These are phyloP conservation scores for Sordaria brevicollis DNA, from an alignment of 495 filamentous ascomycete species.

Conservation along the genomic window DNA sequence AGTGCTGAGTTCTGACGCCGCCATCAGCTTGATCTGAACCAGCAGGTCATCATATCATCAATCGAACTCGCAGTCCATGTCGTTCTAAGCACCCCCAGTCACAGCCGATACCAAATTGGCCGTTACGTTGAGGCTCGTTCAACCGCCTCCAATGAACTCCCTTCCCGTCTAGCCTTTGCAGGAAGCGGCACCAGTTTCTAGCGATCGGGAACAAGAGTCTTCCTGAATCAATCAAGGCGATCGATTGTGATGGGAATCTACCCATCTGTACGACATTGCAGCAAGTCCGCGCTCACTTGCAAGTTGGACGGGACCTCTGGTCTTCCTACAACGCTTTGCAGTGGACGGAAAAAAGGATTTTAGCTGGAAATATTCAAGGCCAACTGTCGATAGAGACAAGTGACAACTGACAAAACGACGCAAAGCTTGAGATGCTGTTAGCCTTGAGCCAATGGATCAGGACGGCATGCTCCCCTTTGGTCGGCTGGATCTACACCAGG, in stretches of 20 bases:
- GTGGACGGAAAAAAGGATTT: not conserved
- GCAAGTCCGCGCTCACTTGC: not conserved
- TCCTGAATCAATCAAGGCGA: not conserved
- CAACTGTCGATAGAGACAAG: not conserved
- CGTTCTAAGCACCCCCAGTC: not conserved
- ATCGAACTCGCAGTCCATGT: not conserved
- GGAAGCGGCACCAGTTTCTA: not conserved
- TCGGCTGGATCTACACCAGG: not conserved
- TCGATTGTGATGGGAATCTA: not conserved
- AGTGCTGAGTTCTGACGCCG: not conserved
- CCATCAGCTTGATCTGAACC: not conserved
- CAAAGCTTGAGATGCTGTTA: not conserved
- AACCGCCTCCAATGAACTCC: not conserved
- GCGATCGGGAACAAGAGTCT: slow-evolving; percentile 3
- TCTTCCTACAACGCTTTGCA: not conserved
- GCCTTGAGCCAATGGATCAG: not conserved
- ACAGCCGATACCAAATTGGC: slow-evolving; percentile 1
- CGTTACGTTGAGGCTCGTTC: slow-evolving; percentile 4
- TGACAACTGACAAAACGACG: not conserved
- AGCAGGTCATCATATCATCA: not conserved
- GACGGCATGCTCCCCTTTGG: not conserved
- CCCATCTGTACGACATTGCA: not conserved
- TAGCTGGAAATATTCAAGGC: not conserved
- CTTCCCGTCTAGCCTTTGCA: not conserved
- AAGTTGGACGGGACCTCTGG: not conserved